Conservation (phyloP, 2,329 filamentous ascomycete genomes). For the Didymella pomorum region DNA sequence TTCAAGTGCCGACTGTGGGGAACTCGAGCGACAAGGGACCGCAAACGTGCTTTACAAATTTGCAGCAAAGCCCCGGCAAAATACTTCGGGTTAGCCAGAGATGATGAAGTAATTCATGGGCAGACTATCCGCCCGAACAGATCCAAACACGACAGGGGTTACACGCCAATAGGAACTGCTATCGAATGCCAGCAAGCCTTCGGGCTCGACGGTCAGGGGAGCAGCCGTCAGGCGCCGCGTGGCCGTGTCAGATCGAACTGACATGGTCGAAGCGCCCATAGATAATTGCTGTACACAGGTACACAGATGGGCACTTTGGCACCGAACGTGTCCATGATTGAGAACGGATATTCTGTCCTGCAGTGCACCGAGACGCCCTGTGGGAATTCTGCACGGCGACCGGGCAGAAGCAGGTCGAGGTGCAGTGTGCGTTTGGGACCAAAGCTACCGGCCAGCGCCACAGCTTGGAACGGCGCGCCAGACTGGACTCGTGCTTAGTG, state of each 20-base stretch:
- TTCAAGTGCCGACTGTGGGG: conserved; percentile 19
- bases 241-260: conserved; percentile 32
- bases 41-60: conserved; percentile 19
- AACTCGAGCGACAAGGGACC: conserved; percentile 15
- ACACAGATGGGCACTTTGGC: neutral
- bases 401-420: conserved; percentile 19
- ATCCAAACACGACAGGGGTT: conserved; percentile 24
- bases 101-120: conserved; percentile 24
- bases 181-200: conserved; percentile 15
- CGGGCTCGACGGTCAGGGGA: conserved; percentile 16
- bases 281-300: conserved; percentile 2
- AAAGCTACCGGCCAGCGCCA: conserved; percentile 31
- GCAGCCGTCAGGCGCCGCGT: conserved; percentile 38
- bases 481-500: conserved; percentile 9
- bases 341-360: neutral
- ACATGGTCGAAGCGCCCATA: conserved; percentile 26
- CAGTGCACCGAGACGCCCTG: conserved; percentile 11
- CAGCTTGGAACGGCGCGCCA: conserved; percentile 20
- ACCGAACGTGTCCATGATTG: neutral
- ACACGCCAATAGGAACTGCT: conserved; percentile 6
- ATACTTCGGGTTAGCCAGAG: conserved; percentile 20
- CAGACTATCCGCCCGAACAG: conserved; percentile 14
- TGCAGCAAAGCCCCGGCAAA: conserved; percentile 12
- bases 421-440: conserved; percentile 26
- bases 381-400: conserved; percentile 21